phyloP scores from a whole-genome alignment of 805 yeast genomes.

The Myxozyma monticola region DNA sequence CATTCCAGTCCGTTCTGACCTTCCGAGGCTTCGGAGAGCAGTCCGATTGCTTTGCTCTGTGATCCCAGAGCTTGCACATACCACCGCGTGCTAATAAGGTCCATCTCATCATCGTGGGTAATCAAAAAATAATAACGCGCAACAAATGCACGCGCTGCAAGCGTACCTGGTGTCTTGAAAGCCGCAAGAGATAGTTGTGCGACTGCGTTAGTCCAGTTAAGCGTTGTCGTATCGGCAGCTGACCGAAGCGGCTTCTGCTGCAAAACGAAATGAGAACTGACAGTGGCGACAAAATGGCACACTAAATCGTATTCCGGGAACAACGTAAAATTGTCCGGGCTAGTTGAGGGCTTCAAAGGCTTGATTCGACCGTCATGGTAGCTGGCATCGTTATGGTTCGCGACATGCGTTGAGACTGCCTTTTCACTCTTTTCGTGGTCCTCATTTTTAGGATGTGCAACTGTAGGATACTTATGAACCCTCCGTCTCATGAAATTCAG shows the following conservation, averaged over 20 bases:
- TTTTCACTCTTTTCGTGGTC: too few relatives aligned
- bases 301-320: conserved; percentile 19
- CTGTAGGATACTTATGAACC: too few relatives aligned
- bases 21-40: too few relatives aligned
- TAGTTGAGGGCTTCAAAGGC: too few relatives aligned
- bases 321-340: conserved; percentile 7
- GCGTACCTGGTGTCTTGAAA: conserved; percentile 5
- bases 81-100: conserved; percentile 11
- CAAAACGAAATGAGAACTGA: background rate
- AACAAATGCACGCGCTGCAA: conserved; percentile 12
- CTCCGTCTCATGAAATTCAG: conserved; percentile 8
- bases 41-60: conserved; percentile 7
- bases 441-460: too few relatives aligned
- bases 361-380: too few relatives aligned
- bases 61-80: conserved; percentile 7
- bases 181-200: conserved; percentile 11
- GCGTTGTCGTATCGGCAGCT: background rate
- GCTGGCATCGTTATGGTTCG: too few relatives aligned
- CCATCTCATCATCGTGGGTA: conserved; percentile 2
- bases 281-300: conserved; percentile 8
- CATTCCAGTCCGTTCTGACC: too few relatives aligned
- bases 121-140: conserved; percentile 8
- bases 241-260: background rate
- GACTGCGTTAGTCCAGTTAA: conserved; percentile 4
- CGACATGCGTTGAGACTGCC: too few relatives aligned